A percentile compares a stretch with the other conserved stretches of the same genome.
These are phyloP conservation scores for Aristolochia californica DNA, from an alignment of 164 flowering plant genomes.

Conservation along the genomic window DNA sequence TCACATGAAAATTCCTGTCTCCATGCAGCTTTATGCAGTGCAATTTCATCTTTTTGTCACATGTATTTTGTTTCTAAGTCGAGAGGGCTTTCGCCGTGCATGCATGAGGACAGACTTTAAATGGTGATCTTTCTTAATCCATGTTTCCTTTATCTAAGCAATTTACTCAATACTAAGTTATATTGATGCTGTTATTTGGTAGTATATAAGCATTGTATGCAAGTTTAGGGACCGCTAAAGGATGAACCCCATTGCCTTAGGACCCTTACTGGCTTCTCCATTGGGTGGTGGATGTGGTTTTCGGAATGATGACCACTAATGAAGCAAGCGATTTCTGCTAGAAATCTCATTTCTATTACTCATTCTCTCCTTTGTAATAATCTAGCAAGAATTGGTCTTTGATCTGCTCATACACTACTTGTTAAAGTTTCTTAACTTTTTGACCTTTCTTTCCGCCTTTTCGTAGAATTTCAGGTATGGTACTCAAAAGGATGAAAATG, in stretches of 20 bases:
- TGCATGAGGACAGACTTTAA: conserved; percentile 72
- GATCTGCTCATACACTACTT: neutral
- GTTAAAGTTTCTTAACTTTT: neutral
- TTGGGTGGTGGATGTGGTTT: too few relatives aligned
- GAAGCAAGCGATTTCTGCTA: neutral
- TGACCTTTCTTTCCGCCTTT: neutral
- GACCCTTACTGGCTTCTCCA: too few relatives aligned
- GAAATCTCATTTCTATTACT: neutral
- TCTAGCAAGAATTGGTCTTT: neutral
- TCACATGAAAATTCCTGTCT: neutral
- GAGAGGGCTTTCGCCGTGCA: conserved; percentile 97
- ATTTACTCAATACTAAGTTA: too few relatives aligned
- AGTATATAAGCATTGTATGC: neutral
- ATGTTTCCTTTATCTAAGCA: neutral
- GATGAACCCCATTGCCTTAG: neutral
- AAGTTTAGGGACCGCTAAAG: neutral
- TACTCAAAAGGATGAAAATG: conserved; percentile 33
- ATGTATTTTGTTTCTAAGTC: conserved; percentile 75
- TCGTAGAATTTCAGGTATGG: conserved; percentile 40
- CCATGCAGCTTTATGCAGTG: conserved; percentile 72
- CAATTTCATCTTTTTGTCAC: conserved; percentile 88
- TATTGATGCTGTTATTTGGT: neutral
- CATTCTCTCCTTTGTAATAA: neutral
- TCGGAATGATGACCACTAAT: neutral
- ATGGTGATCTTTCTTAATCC: conserved; percentile 28